Conservation (phyloP, 192 early-diverging fungal genomes). For the Phycomyces blakesleeanus region DNA sequence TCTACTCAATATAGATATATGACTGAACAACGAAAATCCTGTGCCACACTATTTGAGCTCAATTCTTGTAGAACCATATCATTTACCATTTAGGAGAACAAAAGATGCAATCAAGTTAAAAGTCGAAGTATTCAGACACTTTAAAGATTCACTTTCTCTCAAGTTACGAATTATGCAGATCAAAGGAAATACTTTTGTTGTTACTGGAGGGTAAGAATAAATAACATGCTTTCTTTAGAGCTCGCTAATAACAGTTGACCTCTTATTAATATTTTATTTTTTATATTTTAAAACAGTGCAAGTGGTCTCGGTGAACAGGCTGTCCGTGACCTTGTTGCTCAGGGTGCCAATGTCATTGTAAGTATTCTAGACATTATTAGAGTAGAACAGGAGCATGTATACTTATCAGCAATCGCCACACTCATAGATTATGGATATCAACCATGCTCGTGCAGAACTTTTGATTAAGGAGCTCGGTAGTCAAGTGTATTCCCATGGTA, state of each 20-base stretch:
- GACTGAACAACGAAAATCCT: no score
- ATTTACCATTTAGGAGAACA: no score
- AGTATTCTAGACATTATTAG: background rate
- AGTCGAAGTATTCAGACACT: no score
- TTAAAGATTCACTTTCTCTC: no score
- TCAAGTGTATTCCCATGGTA: conserved; percentile 9
- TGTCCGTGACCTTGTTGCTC: conserved; percentile 5
- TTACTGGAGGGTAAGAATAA: conserved; percentile 45
- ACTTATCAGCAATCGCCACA: background rate
- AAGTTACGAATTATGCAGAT: conserved; percentile 41
- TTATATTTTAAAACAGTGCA: no score
- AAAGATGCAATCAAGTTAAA: no score
- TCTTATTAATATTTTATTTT: no score
- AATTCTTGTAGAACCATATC: no score
- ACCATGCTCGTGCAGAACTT: background rate
- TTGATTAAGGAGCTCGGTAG: conserved; percentile 5
- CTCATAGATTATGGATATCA: conserved; percentile 29
- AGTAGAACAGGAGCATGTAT: background rate
- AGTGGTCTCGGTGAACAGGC: conserved; percentile 24
- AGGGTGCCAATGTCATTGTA: conserved; percentile 17
- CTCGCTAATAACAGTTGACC: no score
- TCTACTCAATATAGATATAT: no score
- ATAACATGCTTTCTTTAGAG: no score
- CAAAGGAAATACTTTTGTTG: conserved; percentile 48
- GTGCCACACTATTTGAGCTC: no score